These are phyloP conservation scores for Colletotrichum sidae DNA, from an alignment of 2,329 filamentous ascomycete species.

Conservation along the genomic window DNA sequence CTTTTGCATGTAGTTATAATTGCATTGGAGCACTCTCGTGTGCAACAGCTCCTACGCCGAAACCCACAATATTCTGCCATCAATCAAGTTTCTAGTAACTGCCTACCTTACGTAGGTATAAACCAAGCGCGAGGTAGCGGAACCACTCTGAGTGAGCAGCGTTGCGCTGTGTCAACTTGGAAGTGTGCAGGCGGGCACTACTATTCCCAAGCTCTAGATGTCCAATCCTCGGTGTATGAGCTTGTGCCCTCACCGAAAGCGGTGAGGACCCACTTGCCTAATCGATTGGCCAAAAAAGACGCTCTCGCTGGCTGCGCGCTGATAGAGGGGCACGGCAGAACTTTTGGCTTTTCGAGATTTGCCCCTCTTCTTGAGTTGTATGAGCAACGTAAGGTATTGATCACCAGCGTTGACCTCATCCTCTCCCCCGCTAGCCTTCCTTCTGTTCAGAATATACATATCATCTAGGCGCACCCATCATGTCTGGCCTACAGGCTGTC, in stretches of 20 bases:
- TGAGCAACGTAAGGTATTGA: not conserved
- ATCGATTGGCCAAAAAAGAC: conserved; percentile 25
- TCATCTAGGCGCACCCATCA: conserved; percentile 39
- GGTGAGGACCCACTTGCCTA: conserved; percentile 15
- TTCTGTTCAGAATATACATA: not conserved
- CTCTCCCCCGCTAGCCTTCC: conserved; percentile 18
- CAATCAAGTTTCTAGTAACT: too few relatives aligned
- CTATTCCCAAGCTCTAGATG: too few relatives aligned
- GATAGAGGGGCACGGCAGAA: conserved; percentile 42
- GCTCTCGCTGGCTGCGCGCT: conserved; percentile 7
- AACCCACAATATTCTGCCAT: too few relatives aligned
- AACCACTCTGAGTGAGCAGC: too few relatives aligned
- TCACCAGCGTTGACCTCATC: conserved; percentile 16
- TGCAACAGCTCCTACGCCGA: not conserved
- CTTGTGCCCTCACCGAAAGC: conserved; percentile 7
- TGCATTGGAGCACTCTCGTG: too few relatives aligned
- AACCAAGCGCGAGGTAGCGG: too few relatives aligned
- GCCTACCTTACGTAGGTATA: too few relatives aligned
- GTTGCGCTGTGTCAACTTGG: too few relatives aligned
- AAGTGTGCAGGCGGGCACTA: too few relatives aligned
- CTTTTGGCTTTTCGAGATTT: conserved; percentile 35
- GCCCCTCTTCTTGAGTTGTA: conserved; percentile 7
- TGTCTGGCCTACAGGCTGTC: conserved; percentile 79
- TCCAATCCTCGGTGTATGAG: too few relatives aligned
- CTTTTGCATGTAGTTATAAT: too few relatives aligned